Evolutionary conservation across 2,329 filamentous ascomycete species (phyloP).

Genomic region (Neonectria ditissima): DNA sequence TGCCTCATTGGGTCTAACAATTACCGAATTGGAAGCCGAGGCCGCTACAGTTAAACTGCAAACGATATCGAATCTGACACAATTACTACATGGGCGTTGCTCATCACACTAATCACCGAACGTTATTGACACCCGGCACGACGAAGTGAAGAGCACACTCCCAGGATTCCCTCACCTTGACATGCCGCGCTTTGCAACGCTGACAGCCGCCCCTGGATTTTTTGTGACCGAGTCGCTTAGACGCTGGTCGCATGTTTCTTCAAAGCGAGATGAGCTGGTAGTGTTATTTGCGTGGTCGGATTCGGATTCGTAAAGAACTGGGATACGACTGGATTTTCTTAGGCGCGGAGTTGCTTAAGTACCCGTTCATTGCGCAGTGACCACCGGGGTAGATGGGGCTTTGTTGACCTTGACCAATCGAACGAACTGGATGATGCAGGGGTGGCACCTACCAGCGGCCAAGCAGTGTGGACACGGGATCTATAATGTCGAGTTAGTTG

Average conservation of each 20-base stretch:
- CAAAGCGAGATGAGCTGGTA: no score
- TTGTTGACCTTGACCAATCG: no score
- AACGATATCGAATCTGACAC: constrained; percentile 28
- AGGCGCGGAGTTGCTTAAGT: no score
- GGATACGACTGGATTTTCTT: no score
- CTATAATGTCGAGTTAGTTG: no score
- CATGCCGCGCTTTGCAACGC: constrained; percentile 33
- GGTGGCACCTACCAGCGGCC: no score
- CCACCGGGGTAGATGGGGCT: no score
- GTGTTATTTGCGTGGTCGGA: no score
- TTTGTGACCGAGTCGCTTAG: constrained; percentile 28
- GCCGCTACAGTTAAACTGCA: constrained; percentile 27
- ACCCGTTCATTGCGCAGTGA: no score
- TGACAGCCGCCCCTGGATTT: constrained; percentile 33
- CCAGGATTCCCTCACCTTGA: constrained; percentile 26
- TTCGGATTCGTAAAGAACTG: no score
- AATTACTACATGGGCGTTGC: constrained; percentile 30
- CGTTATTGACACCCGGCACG: background rate
- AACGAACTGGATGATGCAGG: no score
- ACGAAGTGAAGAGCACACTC: background rate
- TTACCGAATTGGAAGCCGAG: background rate
- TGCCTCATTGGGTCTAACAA: background rate
- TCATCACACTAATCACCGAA: constrained; percentile 30
- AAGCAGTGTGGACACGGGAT: no score
- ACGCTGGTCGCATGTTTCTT: background rate